These are phyloP conservation scores for Aureobasidium leucospermi DNA, from an alignment of 2,329 filamentous ascomycete genomes.

Conservation along the genomic window DNA sequence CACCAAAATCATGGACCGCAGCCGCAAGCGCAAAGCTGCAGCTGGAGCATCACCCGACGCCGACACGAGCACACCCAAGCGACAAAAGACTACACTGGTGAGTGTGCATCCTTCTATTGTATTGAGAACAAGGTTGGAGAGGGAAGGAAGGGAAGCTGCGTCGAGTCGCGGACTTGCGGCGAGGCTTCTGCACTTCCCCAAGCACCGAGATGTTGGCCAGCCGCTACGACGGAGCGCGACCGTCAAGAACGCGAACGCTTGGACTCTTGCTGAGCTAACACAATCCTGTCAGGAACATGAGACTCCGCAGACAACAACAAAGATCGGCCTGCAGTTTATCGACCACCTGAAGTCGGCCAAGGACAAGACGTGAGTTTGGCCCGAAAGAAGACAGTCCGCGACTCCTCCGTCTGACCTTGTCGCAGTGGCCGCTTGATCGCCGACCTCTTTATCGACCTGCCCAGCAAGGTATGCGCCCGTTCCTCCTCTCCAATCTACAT, in stretches of 20 bases:
- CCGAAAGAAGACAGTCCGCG: background rate
- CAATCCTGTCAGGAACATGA: background rate
- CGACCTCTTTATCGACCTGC: slow-evolving; percentile 16
- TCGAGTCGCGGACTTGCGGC: background rate
- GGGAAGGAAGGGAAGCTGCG: background rate
- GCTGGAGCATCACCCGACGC: slow-evolving; percentile 3
- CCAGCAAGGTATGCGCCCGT: slow-evolving; percentile 10
- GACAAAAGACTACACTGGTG: slow-evolving; percentile 16
- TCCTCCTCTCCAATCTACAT: background rate
- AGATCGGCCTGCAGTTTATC: slow-evolving; percentile 65
- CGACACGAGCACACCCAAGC: slow-evolving; percentile 14
- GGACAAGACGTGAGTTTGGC: slow-evolving; percentile 65
- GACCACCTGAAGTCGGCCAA: slow-evolving; percentile 67
- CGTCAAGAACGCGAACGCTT: slow-evolving; percentile 7
- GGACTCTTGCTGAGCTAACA: background rate
- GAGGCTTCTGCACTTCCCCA: background rate
- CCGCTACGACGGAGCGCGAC: background rate
- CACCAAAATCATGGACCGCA: slow-evolving; percentile 15
- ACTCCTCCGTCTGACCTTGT: background rate
- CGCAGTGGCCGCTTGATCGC: slow-evolving; percentile 15
- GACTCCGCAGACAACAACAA: slow-evolving; percentile 12
- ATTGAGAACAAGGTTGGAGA: background rate
- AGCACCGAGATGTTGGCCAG: background rate
- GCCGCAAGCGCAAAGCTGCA: slow-evolving; percentile 16
- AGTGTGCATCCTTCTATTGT: background rate